These are phyloP conservation scores for Atkinsonella hypoxylon DNA, from an alignment of 2,329 filamentous ascomycete genomes.

Conservation along the genomic window DNA sequence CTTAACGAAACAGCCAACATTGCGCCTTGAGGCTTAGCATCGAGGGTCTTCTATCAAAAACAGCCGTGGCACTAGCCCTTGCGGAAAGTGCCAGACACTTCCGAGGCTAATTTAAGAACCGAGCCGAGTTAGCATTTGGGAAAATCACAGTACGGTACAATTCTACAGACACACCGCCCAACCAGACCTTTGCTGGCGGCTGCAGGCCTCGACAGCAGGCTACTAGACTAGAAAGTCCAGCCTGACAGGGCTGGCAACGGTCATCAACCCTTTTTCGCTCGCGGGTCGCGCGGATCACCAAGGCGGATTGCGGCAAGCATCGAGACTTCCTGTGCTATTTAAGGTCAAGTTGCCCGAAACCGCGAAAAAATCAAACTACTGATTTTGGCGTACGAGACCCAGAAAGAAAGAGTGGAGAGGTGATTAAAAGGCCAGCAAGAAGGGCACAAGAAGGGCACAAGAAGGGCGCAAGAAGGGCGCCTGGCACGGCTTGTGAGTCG, in stretches of 20 bases:
- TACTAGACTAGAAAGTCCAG: not conserved
- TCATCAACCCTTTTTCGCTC: not conserved
- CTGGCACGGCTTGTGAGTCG: slow-evolving; percentile 8
- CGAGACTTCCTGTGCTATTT: not conserved
- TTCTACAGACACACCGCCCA: not conserved
- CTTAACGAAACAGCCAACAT: not conserved
- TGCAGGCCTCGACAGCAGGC: not conserved
- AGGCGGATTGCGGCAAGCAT: not conserved
- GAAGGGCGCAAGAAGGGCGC: too few relatives aligned
- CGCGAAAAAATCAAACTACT: not conserved
- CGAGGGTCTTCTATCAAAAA: not conserved
- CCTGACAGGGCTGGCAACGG: not conserved
- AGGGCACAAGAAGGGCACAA: too few relatives aligned
- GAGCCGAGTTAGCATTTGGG: not conserved
- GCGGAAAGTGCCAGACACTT: not conserved
- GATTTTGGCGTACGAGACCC: not conserved
- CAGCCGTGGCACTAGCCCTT: not conserved
- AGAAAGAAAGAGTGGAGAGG: not conserved
- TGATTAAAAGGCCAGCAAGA: not conserved
- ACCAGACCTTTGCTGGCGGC: not conserved
- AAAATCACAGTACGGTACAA: not conserved
- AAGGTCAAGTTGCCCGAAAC: not conserved
- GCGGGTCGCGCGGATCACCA: not conserved
- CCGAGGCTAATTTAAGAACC: not conserved
- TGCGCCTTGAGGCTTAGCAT: not conserved